Conservation (phyloP, 441 rosid species). For the Adansonia grandidieri region DNA sequence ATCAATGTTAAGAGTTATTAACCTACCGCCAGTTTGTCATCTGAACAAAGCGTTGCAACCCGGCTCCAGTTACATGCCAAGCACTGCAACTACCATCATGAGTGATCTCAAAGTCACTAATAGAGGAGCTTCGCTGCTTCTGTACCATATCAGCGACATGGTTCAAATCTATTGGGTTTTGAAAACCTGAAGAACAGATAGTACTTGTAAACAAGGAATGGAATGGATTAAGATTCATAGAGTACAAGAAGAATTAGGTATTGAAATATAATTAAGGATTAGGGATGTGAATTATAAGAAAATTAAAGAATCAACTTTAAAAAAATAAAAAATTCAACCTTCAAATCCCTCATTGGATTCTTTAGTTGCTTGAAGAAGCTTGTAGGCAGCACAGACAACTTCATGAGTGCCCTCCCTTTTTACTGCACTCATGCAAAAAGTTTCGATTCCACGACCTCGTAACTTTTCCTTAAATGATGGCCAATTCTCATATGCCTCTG, state of each 20-base stretch:
- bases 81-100: constrained; percentile 56
- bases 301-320: background rate
- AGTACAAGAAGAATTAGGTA: background rate
- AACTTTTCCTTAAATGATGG: constrained; percentile 64
- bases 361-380: constrained; percentile 59
- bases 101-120: constrained; percentile 77
- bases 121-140: constrained; percentile 70
- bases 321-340: constrained; percentile 50
- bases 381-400: constrained; percentile 69
- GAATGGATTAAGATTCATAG: background rate
- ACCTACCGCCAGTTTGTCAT: constrained; percentile 97
- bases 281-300: background rate
- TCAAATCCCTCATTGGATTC: constrained; percentile 52
- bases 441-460: constrained; percentile 65
- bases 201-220: constrained; percentile 26
- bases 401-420: constrained; percentile 74
- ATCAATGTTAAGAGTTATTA: constrained; percentile 4
- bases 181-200: constrained; percentile 39
- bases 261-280: constrained; percentile 8
- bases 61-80: constrained; percentile 85
- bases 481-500: constrained; percentile 82
- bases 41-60: constrained; percentile 88
- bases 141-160: constrained; percentile 75
- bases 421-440: constrained; percentile 90
- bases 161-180: constrained; percentile 55